Percentiles rank a stretch among this genome's conserved stretches.
phyloP scores from a whole-genome alignment of 2,329 filamentous ascomycete species.

The Arthrobotrys entomopaga region DNA sequence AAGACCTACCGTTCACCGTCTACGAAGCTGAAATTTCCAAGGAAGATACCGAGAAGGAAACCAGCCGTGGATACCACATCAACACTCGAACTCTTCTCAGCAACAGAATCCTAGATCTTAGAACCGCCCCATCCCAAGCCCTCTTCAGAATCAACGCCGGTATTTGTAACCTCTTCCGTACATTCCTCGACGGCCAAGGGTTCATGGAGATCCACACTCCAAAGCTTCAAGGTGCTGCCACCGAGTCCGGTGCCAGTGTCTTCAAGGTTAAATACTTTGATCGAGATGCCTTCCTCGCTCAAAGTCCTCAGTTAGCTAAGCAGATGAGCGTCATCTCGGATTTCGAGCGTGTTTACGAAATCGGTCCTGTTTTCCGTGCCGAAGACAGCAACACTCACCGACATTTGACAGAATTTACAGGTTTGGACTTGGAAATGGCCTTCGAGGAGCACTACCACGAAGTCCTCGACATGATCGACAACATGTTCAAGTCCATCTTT shows the following conservation, averaged over 20 bases:
- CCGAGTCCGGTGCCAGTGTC: conserved; percentile 89
- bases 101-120: conserved; percentile 83
- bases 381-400: conserved; percentile 96
- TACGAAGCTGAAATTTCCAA: conserved; percentile 68
- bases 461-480: conserved; percentile 80
- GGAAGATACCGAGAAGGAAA: conserved; percentile 63
- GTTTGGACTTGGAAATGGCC: conserved; percentile 90
- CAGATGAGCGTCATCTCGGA: conserved; percentile 92
- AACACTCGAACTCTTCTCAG: conserved; percentile 75
- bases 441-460: conserved; percentile 91
- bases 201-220: conserved; percentile 96
- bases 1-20: conserved; percentile 74
- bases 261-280: conserved; percentile 94
- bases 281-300: conserved; percentile 84
- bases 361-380: conserved; percentile 88
- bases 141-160: conserved; percentile 88
- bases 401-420: conserved; percentile 93
- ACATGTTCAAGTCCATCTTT: conserved; percentile 82
- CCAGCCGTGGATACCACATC: conserved; percentile 61
- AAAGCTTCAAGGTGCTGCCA: conserved; percentile 88
- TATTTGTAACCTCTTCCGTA: conserved; percentile 81
- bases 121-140: conserved; percentile 85
- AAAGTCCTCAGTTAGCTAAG: conserved; percentile 91
- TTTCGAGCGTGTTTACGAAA: conserved; percentile 88
- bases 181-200: conserved; percentile 75